These are phyloP conservation scores for Hymenoscyphus albidus DNA, from an alignment of 2,329 filamentous ascomycete genomes.

Conservation along the genomic window DNA sequence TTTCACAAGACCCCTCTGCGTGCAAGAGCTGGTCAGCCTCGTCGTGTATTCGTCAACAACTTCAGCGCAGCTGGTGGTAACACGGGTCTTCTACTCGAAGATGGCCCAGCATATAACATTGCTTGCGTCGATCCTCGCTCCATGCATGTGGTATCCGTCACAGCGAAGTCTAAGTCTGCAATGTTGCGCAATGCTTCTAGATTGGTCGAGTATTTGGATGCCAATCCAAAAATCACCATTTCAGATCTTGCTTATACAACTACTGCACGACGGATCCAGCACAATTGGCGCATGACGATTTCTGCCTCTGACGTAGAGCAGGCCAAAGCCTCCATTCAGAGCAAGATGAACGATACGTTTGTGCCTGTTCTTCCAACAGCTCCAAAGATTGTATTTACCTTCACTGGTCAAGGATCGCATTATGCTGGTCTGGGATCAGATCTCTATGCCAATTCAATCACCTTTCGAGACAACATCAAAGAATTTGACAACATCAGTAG, in stretches of 20 bases:
- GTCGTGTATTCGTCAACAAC: conserved; percentile 42
- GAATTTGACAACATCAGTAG: conserved; percentile 21
- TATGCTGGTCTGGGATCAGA: conserved; percentile 23
- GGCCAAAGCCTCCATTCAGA: conserved; percentile 45
- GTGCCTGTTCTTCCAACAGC: conserved; percentile 35
- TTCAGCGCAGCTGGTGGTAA: conserved; percentile 42
- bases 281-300: conserved; percentile 52
- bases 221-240: conserved; percentile 25
- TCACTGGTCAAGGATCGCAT: conserved; percentile 39
- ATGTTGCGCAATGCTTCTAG: conserved; percentile 28
- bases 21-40: conserved; percentile 27
- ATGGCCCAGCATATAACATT: conserved; percentile 34
- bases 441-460: conserved; percentile 37
- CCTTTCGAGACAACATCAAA: conserved; percentile 20
- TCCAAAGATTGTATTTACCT: conserved; percentile 31
- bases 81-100: conserved; percentile 33
- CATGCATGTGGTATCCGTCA: conserved; percentile 43
- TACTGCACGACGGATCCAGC: conserved; percentile 51
- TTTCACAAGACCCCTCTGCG: conserved; percentile 36
- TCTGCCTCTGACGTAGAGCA: conserved; percentile 42
- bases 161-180: conserved; percentile 41
- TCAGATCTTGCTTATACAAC: conserved; percentile 34
- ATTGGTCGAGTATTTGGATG: conserved; percentile 26
- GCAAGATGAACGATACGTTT: conserved; percentile 43
- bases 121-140: conserved; percentile 40